Evolutionary conservation across 495 filamentous ascomycete species (phyloP), one percentile per base, ranked within the genome.

Genomic region (Penicillium diatomitis): DNA sequence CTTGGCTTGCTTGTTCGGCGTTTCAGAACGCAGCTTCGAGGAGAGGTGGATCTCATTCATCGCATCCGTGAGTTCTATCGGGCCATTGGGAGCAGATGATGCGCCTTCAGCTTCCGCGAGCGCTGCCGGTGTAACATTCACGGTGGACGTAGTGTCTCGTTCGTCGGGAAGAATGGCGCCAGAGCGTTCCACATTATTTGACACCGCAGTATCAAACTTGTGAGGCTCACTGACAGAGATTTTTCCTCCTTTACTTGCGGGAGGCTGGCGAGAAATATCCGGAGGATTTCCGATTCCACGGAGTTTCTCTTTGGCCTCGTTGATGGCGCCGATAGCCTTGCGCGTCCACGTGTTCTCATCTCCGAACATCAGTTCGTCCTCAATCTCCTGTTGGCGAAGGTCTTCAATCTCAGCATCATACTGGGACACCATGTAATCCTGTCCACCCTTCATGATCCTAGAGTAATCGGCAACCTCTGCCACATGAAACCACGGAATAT

Each of bases 391-490:
- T 45, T 64, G 65, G 52, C 80, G 73, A 32, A 98, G 68, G 8
- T 87, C 80, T 38, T 79, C 72, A 11, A 95, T 83, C 57, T 97
- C 92, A 6, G 70, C 56, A 48, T 90, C 79, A 61, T 83, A 91
- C 63, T 96, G 84, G 44, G 78, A 71, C 11, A 66, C 57, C 85
- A 98, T 90, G 56, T 97, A 97, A 10, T 85, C 81, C 62, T 88
- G 84, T 4, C 85, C 89, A 8, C 91, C 92, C 66, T 88, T 95
- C 86, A 98, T 96, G 40, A 98, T 83, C 42, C 92, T 78, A 41
- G 90, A 89, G 70, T 96, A 97, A 62, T 98, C 92, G 60, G 89
- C 79, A 12, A 96, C 88, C 54, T 95, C 92, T 3, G 88, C 90
- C 32, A 87, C 88, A 69, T 91, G 87, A 57, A 94, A 86, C 92